phyloP scores from a whole-genome alignment of 139 green algal species.

The Ettlia oleoabundans region DNA sequence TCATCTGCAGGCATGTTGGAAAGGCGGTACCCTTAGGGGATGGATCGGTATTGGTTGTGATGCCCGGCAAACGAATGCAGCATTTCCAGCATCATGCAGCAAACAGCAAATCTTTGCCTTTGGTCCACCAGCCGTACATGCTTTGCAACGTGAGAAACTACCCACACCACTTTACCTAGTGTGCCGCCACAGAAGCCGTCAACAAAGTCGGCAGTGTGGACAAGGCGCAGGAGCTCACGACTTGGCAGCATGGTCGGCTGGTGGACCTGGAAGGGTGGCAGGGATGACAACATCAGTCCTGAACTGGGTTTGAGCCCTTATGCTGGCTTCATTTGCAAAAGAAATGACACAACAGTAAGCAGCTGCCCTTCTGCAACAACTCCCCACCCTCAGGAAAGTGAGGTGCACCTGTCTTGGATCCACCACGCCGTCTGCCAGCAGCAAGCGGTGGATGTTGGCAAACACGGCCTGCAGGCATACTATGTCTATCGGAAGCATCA shows the following conservation, averaged over 20 bases:
- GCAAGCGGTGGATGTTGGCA: constrained; percentile 52
- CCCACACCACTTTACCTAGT: background rate
- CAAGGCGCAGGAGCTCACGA: constrained; percentile 25
- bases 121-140: too few species aligned
- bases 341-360: too few species aligned
- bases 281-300: too few species aligned
- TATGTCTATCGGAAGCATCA: too few species aligned
- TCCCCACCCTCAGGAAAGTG: background rate
- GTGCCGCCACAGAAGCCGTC: constrained; percentile 36
- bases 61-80: background rate
- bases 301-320: too few species aligned
- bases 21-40: background rate
- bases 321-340: too few species aligned
- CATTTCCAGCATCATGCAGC: background rate
- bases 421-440: constrained; percentile 57
- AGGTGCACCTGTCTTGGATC: constrained; percentile 40
- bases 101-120: background rate
- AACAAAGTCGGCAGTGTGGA: constrained; percentile 75
- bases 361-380: too few species aligned
- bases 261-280: constrained; percentile 5
- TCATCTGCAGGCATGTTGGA: constrained; percentile 48
- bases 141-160: too few species aligned
- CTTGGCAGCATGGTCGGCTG: constrained; percentile 25
- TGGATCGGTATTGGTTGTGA: background rate
- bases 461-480: constrained; percentile 65